Conservation (phyloP, 768 basidiomycete species). For the Suillus fuscotomentosus region DNA sequence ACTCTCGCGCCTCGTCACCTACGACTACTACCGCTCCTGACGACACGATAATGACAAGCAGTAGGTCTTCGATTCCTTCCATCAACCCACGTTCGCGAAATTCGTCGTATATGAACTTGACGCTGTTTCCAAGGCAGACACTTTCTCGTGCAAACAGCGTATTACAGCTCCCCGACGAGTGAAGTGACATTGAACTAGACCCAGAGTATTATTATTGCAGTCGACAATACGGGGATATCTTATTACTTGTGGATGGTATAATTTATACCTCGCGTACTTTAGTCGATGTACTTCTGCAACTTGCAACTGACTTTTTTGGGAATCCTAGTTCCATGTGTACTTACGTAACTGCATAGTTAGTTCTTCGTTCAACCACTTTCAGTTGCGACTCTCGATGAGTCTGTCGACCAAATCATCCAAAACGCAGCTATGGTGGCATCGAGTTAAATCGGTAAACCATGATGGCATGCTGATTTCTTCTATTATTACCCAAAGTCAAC, state of each 20-base stretch:
- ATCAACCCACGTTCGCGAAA: conserved; percentile 58
- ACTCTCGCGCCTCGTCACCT: conserved; percentile 32
- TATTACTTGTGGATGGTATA: not conserved
- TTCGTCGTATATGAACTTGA: conserved; percentile 61
- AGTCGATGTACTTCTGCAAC: not conserved
- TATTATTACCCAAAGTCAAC: not conserved
- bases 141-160: conserved; percentile 36
- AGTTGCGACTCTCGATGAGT: not conserved
- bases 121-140: conserved; percentile 46
- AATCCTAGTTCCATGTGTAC: too few species aligned
- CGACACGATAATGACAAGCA: conserved; percentile 24
- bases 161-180: conserved; percentile 9
- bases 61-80: conserved; percentile 41
- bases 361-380: not conserved
- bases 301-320: too few species aligned
- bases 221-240: not conserved
- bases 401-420: not conserved
- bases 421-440: not conserved
- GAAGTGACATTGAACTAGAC: not conserved
- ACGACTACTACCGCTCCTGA: conserved; percentile 16
- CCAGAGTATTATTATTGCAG: not conserved
- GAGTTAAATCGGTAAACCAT: not conserved
- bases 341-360: too few species aligned
- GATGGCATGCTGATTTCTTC: not conserved
- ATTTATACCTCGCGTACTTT: not conserved